Evolutionary conservation across 176 grass and related monocot species (phyloP).

Genomic region (Echinochloa phyllopogon): DNA sequence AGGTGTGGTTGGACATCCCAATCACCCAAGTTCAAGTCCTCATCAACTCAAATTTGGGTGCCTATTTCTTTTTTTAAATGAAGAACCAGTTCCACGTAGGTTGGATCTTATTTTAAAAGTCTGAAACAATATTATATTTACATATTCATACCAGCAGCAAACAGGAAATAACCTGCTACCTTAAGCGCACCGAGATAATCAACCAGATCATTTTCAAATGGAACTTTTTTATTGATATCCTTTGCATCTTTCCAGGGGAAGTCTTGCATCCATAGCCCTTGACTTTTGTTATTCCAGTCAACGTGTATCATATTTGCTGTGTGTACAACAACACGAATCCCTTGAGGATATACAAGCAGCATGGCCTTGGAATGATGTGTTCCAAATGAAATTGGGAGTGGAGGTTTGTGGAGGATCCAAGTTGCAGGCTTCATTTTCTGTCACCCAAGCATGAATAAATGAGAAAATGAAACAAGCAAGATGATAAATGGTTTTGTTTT

Average conservation of each 20-base stretch:
- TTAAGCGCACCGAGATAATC: slow-evolving; percentile 89
- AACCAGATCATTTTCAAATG: slow-evolving; percentile 85
- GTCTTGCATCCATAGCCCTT: slow-evolving; percentile 95
- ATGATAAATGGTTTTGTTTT: slow-evolving; percentile 9
- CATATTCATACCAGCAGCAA: slow-evolving; percentile 41
- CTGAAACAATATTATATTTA: background rate
- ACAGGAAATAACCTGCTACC: slow-evolving; percentile 51
- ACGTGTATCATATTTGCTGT: slow-evolving; percentile 97
- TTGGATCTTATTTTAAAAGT: background rate
- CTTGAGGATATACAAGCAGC: slow-evolving; percentile 87
- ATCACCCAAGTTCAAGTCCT: too few relatives aligned
- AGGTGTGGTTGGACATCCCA: too few relatives aligned
- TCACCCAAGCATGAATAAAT: slow-evolving; percentile 43
- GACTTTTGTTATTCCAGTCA: slow-evolving; percentile 98
- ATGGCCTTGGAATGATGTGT: slow-evolving; percentile 99
- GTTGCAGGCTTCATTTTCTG: slow-evolving; percentile 74
- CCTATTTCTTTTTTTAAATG: too few relatives aligned
- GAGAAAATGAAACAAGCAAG: slow-evolving; percentile 39
- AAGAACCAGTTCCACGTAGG: too few relatives aligned
- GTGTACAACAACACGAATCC: slow-evolving; percentile 89
- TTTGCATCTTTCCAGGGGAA: slow-evolving; percentile 87
- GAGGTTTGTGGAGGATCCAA: slow-evolving; percentile 89
- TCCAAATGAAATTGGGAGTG: slow-evolving; percentile 94
- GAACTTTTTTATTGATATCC: slow-evolving; percentile 46
- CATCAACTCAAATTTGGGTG: too few relatives aligned